Percentiles rank a stretch among this genome's conserved stretches.
These are phyloP conservation scores for Perkinsus marinus DNA, from an alignment of 169 alveolate genomes.

Conservation along the genomic window DNA sequence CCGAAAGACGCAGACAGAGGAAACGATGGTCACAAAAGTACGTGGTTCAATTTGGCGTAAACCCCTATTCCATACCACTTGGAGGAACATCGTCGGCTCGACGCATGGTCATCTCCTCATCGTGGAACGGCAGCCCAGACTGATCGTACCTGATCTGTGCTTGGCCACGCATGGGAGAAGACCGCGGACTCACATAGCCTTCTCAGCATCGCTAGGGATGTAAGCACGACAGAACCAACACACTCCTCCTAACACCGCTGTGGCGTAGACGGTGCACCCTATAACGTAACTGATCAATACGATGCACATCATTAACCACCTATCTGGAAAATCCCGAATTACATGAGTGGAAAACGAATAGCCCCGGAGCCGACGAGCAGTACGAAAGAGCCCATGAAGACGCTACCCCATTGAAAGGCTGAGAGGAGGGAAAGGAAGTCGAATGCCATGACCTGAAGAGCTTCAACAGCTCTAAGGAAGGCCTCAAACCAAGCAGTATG, in stretches of 20 bases:
- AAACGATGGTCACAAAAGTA: too few species aligned
- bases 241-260: background rate
- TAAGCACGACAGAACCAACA: background rate
- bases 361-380: background rate
- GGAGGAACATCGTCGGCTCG: too few species aligned
- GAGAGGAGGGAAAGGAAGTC: background rate
- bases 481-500: too few species aligned
- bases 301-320: background rate
- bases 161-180: background rate
- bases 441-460: background rate
- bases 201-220: background rate
- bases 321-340: background rate
- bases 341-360: background rate
- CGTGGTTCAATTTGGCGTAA: too few species aligned
- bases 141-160: background rate
- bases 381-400: background rate
- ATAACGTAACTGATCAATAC: background rate
- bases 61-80: too few species aligned
- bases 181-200: background rate
- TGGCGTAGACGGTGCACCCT: background rate
- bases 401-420: background rate
- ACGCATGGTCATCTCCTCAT: background rate
- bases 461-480: too few species aligned
- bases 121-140: background rate
- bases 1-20: background rate